Evolutionary conservation across 2,329 filamentous ascomycete genomes (phyloP), one percentile per base, ranked within the genome.

Genomic region (Ustilaginoidea virens): DNA sequence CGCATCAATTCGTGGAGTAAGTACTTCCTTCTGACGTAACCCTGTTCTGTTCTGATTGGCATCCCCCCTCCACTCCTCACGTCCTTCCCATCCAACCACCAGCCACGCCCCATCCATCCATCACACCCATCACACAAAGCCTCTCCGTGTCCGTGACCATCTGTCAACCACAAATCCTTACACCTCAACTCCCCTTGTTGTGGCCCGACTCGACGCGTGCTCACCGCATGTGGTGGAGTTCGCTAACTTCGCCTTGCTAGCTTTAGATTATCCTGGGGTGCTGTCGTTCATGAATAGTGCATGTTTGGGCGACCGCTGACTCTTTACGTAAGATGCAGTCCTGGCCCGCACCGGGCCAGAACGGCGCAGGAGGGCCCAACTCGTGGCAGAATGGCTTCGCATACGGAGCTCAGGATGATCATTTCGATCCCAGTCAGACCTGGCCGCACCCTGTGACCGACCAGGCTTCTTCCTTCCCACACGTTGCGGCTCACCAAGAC

Each of bases 321-420:
- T 31, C 36, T 37, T 35, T 38, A 33, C 25, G 33, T 44, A 48
- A 43, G 36, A 58, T 58, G 54, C 54, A 58, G 48, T 53, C 54
- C 34, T 58, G 54, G 54, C 38, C 51, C 23, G 45, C 44, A 32
- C 39, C 46, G 33, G 45, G 48, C 40, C 53, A 55, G 39, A 50
- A 46, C 30, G 53, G 51, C 39, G 39, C 47, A 29, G 48, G 53
- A 32, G 50, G 46, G 31, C 46, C 47, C 30, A 43, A 43, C 29
- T 45, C 46, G 23, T 57, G 54, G 54, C 45, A 48, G 32, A 33
- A 44, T 26, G 46, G 42, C 33, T 57, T 50, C 38, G 35, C 36
- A 21, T 56, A 50, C 27, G 30, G 43, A 21, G 36, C 41, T 18
- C 51, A 52, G 29, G 43, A 46, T 31, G 48, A 46, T 18, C 52